phyloP scores from a whole-genome alignment of 371 early-diverging fungal genomes.

The Mortierella polycephala region DNA sequence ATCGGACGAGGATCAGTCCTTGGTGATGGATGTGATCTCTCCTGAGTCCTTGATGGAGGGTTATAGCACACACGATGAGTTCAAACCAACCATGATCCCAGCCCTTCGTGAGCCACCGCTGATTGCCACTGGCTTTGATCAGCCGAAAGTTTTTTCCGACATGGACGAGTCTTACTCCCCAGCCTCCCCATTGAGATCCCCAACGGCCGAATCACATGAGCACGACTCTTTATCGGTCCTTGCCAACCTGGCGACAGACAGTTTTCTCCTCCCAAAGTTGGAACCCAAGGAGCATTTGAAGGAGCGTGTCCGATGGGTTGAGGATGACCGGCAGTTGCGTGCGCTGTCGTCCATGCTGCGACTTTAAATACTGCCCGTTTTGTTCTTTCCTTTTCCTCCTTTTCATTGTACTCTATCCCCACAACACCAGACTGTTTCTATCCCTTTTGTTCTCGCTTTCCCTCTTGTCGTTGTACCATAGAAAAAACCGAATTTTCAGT shows the following conservation, averaged over 20 bases:
- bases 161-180: constrained; percentile 20
- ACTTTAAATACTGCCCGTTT: constrained; percentile 31
- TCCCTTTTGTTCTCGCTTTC: background rate
- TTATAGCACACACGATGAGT: constrained; percentile 5
- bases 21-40: constrained; percentile 22
- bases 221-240: constrained; percentile 48
- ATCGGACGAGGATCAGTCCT: constrained; percentile 48
- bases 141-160: constrained; percentile 22
- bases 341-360: constrained; percentile 55
- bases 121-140: constrained; percentile 39
- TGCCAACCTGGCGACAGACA: constrained; percentile 45
- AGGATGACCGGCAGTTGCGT: constrained; percentile 60
- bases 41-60: constrained; percentile 22
- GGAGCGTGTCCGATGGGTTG: constrained; percentile 56
- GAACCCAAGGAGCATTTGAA: constrained; percentile 56
- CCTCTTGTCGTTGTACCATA: background rate
- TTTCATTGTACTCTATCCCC: background rate
- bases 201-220: constrained; percentile 24
- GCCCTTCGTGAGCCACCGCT: constrained; percentile 24
- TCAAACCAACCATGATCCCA: constrained; percentile 32
- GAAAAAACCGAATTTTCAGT: too few species aligned
- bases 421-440: background rate
- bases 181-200: background rate
- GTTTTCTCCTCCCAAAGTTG: constrained; percentile 37
- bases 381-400: constrained; percentile 4